Conservation (phyloP, 768 basidiomycete genomes). For the Strobilomyces confusus region DNA sequence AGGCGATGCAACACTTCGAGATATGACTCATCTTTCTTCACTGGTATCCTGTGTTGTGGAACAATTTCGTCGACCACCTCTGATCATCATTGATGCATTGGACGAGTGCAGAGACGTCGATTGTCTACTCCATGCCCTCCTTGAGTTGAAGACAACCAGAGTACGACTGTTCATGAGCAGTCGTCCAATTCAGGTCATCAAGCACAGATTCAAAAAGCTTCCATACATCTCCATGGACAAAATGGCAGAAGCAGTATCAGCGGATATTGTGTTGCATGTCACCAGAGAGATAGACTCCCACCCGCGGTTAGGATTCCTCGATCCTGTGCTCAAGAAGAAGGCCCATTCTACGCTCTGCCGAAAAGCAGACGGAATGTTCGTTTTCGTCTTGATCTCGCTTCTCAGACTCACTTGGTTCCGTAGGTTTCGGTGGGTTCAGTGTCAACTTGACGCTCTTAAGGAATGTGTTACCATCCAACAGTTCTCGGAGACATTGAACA, state of each 20-base stretch:
- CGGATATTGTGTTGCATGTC: slow-evolving; percentile 9
- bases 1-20: no score
- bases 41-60: background rate
- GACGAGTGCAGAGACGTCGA: slow-evolving; percentile 16
- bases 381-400: no score
- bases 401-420: no score
- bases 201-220: no score
- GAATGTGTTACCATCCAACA: slow-evolving; percentile 10
- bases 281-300: slow-evolving; percentile 5
- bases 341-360: background rate
- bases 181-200: slow-evolving; percentile 11
- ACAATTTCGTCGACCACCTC: background rate
- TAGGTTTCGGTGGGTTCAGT: slow-evolving; percentile 17
- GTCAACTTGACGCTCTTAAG: slow-evolving; percentile 8
- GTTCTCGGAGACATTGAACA: no score
- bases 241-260: no score
- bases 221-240: no score
- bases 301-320: background rate
- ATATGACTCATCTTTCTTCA: no score
- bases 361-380: slow-evolving; percentile 18
- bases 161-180: slow-evolving; percentile 5
- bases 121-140: background rate
- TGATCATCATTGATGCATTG: slow-evolving; percentile 12
- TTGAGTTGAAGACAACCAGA: background rate
- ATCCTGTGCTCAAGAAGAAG: slow-evolving; percentile 1